These are phyloP conservation scores for Scheffersomyces segobiensis DNA, from an alignment of 1,139 yeast species.

Conservation along the genomic window DNA sequence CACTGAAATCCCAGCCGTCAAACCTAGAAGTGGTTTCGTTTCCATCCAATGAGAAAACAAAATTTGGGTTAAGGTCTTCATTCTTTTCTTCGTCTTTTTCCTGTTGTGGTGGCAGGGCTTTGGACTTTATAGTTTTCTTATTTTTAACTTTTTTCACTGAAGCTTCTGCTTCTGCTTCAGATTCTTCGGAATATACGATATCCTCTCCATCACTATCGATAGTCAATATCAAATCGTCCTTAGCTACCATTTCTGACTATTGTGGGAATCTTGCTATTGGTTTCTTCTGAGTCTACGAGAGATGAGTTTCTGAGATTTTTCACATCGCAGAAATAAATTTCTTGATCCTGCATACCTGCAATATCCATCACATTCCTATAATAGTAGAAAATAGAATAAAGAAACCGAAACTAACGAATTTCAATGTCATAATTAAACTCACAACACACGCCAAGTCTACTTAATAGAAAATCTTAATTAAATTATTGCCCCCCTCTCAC, in stretches of 20 bases:
- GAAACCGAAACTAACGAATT: neutral
- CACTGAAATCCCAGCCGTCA: conserved; percentile 83
- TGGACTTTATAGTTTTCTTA: conserved; percentile 15
- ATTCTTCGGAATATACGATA: conserved; percentile 22
- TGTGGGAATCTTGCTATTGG: neutral
- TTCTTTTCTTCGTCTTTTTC: conserved; percentile 38
- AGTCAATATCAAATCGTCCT: conserved; percentile 32
- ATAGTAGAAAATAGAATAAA: neutral
- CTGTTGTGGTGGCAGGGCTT: conserved; percentile 18
- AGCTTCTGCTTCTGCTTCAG: conserved; percentile 15
- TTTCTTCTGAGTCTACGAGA: neutral
- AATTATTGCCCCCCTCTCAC: neutral
- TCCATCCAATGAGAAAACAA: conserved; percentile 64
- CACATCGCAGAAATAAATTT: neutral
- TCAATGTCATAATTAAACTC: too few relatives aligned
- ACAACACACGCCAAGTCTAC: neutral
- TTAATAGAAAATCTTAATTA: neutral
- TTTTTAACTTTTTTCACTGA: conserved; percentile 28
- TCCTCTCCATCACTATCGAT: conserved; percentile 68
- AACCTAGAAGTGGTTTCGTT: conserved; percentile 50
- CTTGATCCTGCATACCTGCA: neutral
- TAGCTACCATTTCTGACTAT: conserved; percentile 13
- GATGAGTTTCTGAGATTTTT: neutral
- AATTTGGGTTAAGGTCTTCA: conserved; percentile 69
- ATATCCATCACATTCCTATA: too few relatives aligned